These are phyloP conservation scores for Dipteronia sinensis DNA, from an alignment of 345 rosid species.

Conservation along the genomic window DNA sequence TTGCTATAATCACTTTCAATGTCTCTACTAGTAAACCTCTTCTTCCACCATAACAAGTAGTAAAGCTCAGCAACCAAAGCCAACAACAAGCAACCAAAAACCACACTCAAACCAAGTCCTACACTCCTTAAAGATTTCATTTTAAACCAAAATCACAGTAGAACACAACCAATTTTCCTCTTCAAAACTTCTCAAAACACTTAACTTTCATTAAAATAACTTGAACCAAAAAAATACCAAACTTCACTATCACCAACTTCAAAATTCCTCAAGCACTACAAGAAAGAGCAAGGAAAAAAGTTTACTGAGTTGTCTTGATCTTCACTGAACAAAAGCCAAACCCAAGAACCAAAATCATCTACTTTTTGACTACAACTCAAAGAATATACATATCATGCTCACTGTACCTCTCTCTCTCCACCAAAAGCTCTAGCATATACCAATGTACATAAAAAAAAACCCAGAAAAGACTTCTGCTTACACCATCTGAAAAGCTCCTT, in stretches of 20 bases:
- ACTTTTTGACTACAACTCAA: conserved; percentile 34
- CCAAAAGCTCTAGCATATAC: conserved; percentile 20
- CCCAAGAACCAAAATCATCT: conserved; percentile 23
- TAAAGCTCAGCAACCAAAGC: conserved; percentile 89
- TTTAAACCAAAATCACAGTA: conserved; percentile 25
- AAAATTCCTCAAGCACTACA: conserved; percentile 1
- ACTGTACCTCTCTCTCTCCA: conserved; percentile 12
- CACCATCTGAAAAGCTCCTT: conserved; percentile 25
- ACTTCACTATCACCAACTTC: conserved; percentile 17
- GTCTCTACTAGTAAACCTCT: conserved; percentile 49
- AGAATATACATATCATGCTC: conserved; percentile 18
- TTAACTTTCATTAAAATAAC: conserved; percentile 1
- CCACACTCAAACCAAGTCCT: conserved; percentile 89
- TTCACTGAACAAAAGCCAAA: conserved; percentile 32
- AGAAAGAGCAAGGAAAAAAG: conserved; percentile 5
- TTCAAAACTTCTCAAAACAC: neutral
- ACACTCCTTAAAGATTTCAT: conserved; percentile 93
- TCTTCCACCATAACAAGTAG: conserved; percentile 93
- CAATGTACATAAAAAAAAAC: conserved; percentile 1
- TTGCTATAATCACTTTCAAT: conserved; percentile 61
- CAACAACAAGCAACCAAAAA: conserved; percentile 76
- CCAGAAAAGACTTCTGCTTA: conserved; percentile 25
- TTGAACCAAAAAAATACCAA: neutral
- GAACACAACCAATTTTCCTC: neutral
- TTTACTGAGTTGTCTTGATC: conserved; percentile 28